Evolutionary conservation across 208 protist species (phyloP).

Genomic region (Acanthamoeba sp.): DNA sequence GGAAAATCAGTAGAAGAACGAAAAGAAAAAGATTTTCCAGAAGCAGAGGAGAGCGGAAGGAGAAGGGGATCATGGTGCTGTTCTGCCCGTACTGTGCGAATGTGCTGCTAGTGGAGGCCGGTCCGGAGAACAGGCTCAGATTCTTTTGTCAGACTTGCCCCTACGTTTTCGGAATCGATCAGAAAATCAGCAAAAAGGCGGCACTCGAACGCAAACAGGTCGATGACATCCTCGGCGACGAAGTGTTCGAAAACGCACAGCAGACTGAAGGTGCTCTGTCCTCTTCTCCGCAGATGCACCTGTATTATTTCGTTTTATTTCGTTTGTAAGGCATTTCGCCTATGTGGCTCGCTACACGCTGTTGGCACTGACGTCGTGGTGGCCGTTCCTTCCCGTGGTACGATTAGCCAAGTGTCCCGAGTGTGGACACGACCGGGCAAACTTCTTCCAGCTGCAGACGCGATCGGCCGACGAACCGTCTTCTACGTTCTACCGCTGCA

Average conservation of each 20-base stretch:
- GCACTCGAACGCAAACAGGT: conserved; percentile 77
- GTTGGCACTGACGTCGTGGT: too few relatives aligned
- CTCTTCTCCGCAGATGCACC: not conserved
- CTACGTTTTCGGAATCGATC: conserved; percentile 80
- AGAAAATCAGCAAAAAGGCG: conserved; percentile 65
- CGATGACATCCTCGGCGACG: conserved; percentile 85
- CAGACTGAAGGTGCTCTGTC: conserved; percentile 75
- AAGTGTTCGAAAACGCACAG: conserved; percentile 83
- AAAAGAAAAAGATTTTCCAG: too few relatives aligned
- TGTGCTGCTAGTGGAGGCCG: conserved; percentile 59
- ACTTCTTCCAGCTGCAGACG: conserved; percentile 97
- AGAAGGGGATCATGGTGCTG: conserved; percentile 12
- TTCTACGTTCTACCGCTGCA: conserved; percentile 97
- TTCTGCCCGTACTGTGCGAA: conserved; percentile 70
- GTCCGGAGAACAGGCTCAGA: conserved; percentile 5
- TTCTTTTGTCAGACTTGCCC: conserved; percentile 79
- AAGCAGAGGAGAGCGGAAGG: too few relatives aligned
- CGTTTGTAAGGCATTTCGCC: not conserved
- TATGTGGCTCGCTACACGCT: not conserved
- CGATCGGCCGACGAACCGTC: conserved; percentile 98
- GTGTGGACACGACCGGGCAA: conserved; percentile 93
- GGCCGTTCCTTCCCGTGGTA: too few relatives aligned
- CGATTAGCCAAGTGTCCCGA: conserved; percentile 83
- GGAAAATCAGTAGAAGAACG: too few relatives aligned
- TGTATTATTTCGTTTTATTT: not conserved